Conservation (phyloP, 2,329 filamentous ascomycete genomes). For the Aspergillus pseudotamarii region DNA sequence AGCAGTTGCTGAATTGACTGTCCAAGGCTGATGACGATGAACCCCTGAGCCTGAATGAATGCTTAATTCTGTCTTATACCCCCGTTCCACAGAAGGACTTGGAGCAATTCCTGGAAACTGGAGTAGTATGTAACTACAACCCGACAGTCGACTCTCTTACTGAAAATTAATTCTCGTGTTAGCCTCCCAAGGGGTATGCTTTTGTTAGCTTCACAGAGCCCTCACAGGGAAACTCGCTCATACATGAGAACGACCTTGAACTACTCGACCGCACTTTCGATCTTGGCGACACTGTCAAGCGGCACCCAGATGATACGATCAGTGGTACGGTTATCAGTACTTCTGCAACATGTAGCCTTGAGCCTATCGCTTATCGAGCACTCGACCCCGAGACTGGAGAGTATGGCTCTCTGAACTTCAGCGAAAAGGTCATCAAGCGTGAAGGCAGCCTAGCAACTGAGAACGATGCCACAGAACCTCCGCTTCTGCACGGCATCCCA, state of each 20-base stretch:
- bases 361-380: slow-evolving; percentile 29
- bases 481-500: slow-evolving; percentile 44
- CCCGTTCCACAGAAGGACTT: slow-evolving; percentile 32
- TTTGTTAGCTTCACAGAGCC: slow-evolving; percentile 47
- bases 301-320: slow-evolving; percentile 49
- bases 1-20: neutral
- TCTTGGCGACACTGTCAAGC: slow-evolving; percentile 60
- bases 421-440: slow-evolving; percentile 15
- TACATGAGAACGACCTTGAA: slow-evolving; percentile 49
- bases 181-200: slow-evolving; percentile 55
- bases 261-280: slow-evolving; percentile 58
- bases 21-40: slow-evolving; percentile 24
- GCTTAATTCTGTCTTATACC: slow-evolving; percentile 32
- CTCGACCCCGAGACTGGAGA: slow-evolving; percentile 27
- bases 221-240: slow-evolving; percentile 45
- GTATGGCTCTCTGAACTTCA: slow-evolving; percentile 23
- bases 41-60: slow-evolving; percentile 37
- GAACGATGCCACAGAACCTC: slow-evolving; percentile 8
- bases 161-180: slow-evolving; percentile 9
- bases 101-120: slow-evolving; percentile 26
- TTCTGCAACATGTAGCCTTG: slow-evolving; percentile 49
- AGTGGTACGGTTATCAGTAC: slow-evolving; percentile 59
- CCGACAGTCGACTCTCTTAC: neutral
- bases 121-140: slow-evolving; percentile 18
- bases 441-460: neutral